phyloP scores from a whole-genome alignment of 768 basidiomycete species.

The Trametes gibbosa region DNA sequence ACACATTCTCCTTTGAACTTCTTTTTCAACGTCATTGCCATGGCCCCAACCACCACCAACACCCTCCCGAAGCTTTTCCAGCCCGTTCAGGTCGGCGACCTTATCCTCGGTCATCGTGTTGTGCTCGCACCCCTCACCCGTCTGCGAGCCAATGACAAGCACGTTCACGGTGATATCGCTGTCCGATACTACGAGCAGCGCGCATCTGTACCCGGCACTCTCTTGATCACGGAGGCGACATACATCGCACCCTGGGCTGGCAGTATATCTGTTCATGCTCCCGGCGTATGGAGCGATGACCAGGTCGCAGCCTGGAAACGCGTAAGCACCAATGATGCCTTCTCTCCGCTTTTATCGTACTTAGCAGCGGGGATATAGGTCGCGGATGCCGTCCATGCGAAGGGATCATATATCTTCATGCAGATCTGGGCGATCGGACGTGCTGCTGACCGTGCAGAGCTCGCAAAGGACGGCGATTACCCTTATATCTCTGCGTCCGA shows the following conservation, averaged over 20 bases:
- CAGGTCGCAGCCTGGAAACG: slow-evolving; percentile 53
- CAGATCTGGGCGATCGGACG: slow-evolving; percentile 61
- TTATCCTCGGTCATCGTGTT: slow-evolving; percentile 46
- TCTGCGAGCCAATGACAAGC: slow-evolving; percentile 33
- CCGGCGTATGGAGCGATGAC: slow-evolving; percentile 59
- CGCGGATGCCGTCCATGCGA: slow-evolving; percentile 53
- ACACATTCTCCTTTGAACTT: too few species aligned
- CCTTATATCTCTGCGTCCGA: slow-evolving; percentile 34
- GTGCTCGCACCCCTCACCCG: slow-evolving; percentile 56
- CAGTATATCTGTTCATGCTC: slow-evolving; percentile 43
- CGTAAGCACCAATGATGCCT: too few species aligned
- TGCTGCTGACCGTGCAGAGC: slow-evolving; percentile 30
- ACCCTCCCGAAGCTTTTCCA: slow-evolving; percentile 25
- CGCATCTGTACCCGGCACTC: slow-evolving; percentile 43
- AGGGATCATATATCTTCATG: slow-evolving; percentile 48
- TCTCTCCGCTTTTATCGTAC: too few species aligned
- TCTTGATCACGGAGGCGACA: slow-evolving; percentile 58
- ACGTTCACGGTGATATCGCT: slow-evolving; percentile 37
- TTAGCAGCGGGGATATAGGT: slow-evolving; percentile 39
- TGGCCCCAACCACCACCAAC: neutral
- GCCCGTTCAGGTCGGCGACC: slow-evolving; percentile 37
- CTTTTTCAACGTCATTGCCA: too few species aligned
- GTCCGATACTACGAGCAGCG: slow-evolving; percentile 50
- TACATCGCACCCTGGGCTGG: slow-evolving; percentile 49
- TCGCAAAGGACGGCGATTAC: slow-evolving; percentile 36